These are phyloP conservation scores for Mychonastes homosphaera DNA, from an alignment of 139 green algal genomes.

Conservation along the genomic window DNA sequence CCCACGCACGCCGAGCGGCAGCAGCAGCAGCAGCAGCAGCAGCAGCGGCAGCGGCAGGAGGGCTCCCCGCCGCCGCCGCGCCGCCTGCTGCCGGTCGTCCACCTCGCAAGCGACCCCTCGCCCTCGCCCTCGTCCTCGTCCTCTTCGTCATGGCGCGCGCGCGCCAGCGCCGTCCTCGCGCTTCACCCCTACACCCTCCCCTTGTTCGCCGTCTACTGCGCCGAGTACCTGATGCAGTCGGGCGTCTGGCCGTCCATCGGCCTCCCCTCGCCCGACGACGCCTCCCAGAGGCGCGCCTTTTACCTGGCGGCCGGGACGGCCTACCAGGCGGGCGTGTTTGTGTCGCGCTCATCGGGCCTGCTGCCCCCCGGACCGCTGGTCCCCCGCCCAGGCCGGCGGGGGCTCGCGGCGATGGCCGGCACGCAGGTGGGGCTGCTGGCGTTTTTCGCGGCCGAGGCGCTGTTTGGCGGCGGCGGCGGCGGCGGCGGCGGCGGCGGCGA, in stretches of 20 bases:
- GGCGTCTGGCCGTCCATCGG: slow-evolving; percentile 51
- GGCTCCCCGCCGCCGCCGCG: no score
- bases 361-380: slow-evolving; percentile 24
- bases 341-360: slow-evolving; percentile 47
- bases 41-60: no score
- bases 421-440: slow-evolving; percentile 39
- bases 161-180: no score
- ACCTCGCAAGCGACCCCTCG: no score
- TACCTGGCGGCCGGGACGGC: slow-evolving; percentile 26
- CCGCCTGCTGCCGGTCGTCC: no score
- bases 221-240: slow-evolving; percentile 52
- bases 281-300: slow-evolving; percentile 27
- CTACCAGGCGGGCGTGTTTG: slow-evolving; percentile 54
- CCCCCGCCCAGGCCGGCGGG: slow-evolving; percentile 9
- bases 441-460: slow-evolving; percentile 38
- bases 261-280: not conserved
- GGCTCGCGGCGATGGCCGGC: slow-evolving; percentile 48
- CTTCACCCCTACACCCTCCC: slow-evolving; percentile 49
- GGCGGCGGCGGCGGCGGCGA: no score
- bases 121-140: no score
- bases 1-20: no score
- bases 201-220: slow-evolving; percentile 47
- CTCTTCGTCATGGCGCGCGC: no score
- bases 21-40: no score
- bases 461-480: slow-evolving; percentile 25